Percentiles rank a stretch among this genome's conserved stretches.
phyloP scores from a whole-genome alignment of 2,329 filamentous ascomycete genomes.

The Sporothrix pallida region DNA sequence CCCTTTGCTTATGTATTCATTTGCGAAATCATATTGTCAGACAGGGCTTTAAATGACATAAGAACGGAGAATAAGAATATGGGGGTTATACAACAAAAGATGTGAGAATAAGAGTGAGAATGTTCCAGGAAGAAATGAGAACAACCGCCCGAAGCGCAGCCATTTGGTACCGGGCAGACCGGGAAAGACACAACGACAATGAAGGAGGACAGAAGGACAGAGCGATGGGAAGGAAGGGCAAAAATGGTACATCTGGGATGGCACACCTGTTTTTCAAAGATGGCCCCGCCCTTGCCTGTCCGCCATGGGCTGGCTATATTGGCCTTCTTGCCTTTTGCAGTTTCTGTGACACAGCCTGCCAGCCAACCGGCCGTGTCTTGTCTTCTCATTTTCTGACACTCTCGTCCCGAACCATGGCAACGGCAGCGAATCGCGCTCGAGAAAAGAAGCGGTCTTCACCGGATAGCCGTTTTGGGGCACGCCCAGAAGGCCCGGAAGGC shows the following conservation, averaged over 20 bases:
- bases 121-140: not conserved
- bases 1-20: not conserved
- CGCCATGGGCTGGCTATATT: not conserved
- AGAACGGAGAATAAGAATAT: not conserved
- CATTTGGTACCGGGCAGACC: conserved; percentile 3
- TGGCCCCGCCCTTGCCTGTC: not conserved
- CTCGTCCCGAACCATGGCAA: conserved; percentile 1
- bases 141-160: conserved; percentile 29
- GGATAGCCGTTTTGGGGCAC: conserved; percentile 12
- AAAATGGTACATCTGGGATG: conserved; percentile 6
- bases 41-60: not conserved
- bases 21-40: conserved; percentile 16
- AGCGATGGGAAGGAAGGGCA: not conserved
- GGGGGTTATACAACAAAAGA: not conserved
- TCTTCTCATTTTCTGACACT: not conserved
- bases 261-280: not conserved
- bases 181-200: not conserved
- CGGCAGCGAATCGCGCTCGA: conserved; percentile 10
- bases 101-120: not conserved
- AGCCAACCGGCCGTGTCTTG: conserved; percentile 7
- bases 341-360: not conserved
- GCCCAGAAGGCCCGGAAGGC: not conserved
- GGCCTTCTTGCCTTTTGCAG: not conserved
- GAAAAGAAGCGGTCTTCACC: conserved; percentile 9
- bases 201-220: not conserved